A percentile compares a stretch with the other conserved stretches of the same genome.
Conservation (phyloP, 2,329 filamentous ascomycete genomes). For the Penicillium palitans region DNA sequence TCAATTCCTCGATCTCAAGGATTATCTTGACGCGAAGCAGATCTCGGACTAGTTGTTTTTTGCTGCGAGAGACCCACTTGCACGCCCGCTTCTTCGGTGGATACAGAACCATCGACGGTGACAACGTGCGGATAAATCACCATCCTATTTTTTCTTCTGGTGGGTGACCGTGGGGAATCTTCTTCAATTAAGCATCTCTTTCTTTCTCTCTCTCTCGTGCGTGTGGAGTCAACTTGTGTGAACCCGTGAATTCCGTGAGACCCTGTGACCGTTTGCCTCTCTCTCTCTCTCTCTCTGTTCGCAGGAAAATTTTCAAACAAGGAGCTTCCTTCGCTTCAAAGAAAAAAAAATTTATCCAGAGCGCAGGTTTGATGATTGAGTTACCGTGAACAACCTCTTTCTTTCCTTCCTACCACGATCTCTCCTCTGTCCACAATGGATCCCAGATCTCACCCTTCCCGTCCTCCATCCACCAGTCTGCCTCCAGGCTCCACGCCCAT, state of each 20-base stretch:
- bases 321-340: constrained; percentile 18
- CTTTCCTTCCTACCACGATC: constrained; percentile 13
- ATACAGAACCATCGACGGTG: constrained; percentile 41
- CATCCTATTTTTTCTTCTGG: constrained; percentile 37
- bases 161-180: constrained; percentile 45
- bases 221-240: constrained; percentile 33
- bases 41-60: constrained; percentile 38
- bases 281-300: constrained; percentile 6
- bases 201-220: constrained; percentile 27
- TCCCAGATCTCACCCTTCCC: constrained; percentile 46
- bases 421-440: constrained; percentile 36
- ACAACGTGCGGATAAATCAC: constrained; percentile 45
- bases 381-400: constrained; percentile 31
- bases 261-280: constrained; percentile 20
- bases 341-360: constrained; percentile 16
- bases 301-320: constrained; percentile 25
- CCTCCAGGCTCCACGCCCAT: constrained; percentile 48
- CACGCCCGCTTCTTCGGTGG: constrained; percentile 42
- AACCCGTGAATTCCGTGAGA: constrained; percentile 3
- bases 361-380: constrained; percentile 37
- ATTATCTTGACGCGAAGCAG: constrained; percentile 38
- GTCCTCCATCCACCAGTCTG: constrained; percentile 47
- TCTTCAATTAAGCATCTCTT: constrained; percentile 37
- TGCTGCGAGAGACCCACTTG: constrained; percentile 40
- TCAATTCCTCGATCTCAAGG: constrained; percentile 20